Conservation (phyloP, 1,139 yeast species). For the Blastobotrys niveus region DNA sequence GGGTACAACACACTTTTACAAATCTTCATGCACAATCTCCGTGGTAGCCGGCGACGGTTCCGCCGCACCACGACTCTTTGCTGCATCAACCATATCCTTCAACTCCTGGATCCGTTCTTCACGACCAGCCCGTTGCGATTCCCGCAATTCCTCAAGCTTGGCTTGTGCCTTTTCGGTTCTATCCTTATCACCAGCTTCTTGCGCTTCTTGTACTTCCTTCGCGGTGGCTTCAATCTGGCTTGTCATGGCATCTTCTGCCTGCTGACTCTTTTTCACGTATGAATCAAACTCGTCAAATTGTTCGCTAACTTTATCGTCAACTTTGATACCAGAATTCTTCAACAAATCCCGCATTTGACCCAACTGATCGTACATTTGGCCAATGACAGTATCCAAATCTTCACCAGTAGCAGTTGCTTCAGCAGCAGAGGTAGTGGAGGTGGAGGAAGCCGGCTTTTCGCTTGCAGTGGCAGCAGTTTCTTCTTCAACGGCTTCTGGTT, state of each 20-base stretch:
- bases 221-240: background rate
- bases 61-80: conserved; percentile 16
- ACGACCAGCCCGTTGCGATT: background rate
- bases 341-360: conserved; percentile 9
- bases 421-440: background rate
- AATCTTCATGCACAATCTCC: conserved; percentile 11
- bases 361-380: conserved; percentile 4
- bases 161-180: conserved; percentile 4
- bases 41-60: background rate
- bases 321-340: conserved; percentile 11
- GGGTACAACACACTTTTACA: conserved; percentile 4
- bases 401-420: background rate
- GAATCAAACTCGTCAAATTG: conserved; percentile 12
- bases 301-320: background rate
- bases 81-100: conserved; percentile 22
- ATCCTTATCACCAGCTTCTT: conserved; percentile 2
- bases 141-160: conserved; percentile 9
- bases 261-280: conserved; percentile 8
- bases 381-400: conserved; percentile 3
- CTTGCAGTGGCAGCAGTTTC: background rate
- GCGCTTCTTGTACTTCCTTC: conserved; percentile 2
- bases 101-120: conserved; percentile 14
- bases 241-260: conserved; percentile 2
- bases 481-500: conserved; percentile 4
- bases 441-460: background rate